Base-by-base conservation (phyloP, 441 rosid genomes). In the California macrophylla region DNA sequence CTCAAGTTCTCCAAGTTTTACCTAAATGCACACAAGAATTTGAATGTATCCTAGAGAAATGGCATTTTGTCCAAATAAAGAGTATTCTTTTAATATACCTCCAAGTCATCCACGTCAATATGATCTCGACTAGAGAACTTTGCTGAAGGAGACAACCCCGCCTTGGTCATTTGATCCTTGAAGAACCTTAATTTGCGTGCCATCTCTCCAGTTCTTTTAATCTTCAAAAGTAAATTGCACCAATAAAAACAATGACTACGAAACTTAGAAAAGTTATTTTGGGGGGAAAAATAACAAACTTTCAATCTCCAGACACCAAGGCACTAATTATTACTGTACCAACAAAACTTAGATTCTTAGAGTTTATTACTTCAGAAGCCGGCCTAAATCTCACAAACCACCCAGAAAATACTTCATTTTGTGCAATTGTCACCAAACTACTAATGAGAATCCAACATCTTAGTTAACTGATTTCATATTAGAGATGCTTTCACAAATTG, bases 1-100 rank as follows among this genome's bases (percentile, higher is more conserved):
- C 82, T 90, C 98, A 67, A 90, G 86, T 71, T 89, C 97, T 77
- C 85, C 94, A 54, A 90, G 93, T 82, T 85, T 94, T 10, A 21
- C 75, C 91, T 86, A 75, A 42, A 25, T 56, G n/a, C n/a, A 56
- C 63, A 2, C 66, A 40, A 20, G 25, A 66, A 62, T 28, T 52
- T 65, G 69, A 21, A 40, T 56, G 16, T 20, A 64, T 68, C 15
- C 28, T 2, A 56, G n/a, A 23, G 63, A 23, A 56, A 30, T 61
- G 25, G 21, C n/a, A 70, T 32, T 56, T 21, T 23, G 28, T 56
- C 63, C 63, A 56, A 56, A 56, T 12, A 10, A 30, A 40, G 71
- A 42, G 16, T 12, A 25, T 67, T 21, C 28, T 66, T 23, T 24
- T 42, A 56, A 30, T 64, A 30, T 74, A 86, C 89, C 85, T 85